Evolutionary conservation across 805 yeast genomes (phyloP).

Genomic region (Isabelozyma rhagii): DNA sequence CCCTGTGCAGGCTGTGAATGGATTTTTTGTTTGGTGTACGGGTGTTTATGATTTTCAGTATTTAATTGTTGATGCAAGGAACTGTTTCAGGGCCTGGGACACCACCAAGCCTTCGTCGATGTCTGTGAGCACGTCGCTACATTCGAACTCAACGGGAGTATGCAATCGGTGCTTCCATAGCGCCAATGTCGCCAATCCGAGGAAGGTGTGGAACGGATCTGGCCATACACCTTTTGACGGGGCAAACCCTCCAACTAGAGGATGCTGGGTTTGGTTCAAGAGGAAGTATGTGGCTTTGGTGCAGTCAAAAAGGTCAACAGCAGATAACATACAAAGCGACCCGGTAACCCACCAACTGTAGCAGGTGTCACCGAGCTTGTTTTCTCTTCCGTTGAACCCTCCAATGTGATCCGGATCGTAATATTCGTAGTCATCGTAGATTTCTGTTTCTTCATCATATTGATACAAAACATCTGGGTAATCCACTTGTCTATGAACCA

Average conservation of each 20-base stretch:
- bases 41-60: background rate
- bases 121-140: conserved; percentile 7
- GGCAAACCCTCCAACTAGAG: conserved; percentile 71
- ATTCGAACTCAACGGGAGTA: conserved; percentile 1
- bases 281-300: conserved; percentile 42
- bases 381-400: conserved; percentile 84
- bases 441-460: conserved; percentile 18
- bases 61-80: conserved; percentile 1
- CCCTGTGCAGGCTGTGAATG: background rate
- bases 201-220: conserved; percentile 66
- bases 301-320: conserved; percentile 31
- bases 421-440: conserved; percentile 24
- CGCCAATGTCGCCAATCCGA: conserved; percentile 48
- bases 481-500: conserved; percentile 60
- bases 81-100: conserved; percentile 10
- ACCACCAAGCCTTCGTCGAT: conserved; percentile 29
- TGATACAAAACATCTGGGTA: conserved; percentile 23
- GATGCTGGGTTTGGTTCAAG: conserved; percentile 55
- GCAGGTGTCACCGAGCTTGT: conserved; percentile 83
- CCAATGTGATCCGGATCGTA: conserved; percentile 57
- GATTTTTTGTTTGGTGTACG: background rate
- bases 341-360: conserved; percentile 82
- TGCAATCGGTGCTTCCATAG: conserved; percentile 9
- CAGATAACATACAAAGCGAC: conserved; percentile 45
- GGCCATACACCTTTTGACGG: conserved; percentile 64